These are phyloP conservation scores for Fusarium redolens DNA, from an alignment of 2,329 filamentous ascomycete species.

Conservation along the genomic window DNA sequence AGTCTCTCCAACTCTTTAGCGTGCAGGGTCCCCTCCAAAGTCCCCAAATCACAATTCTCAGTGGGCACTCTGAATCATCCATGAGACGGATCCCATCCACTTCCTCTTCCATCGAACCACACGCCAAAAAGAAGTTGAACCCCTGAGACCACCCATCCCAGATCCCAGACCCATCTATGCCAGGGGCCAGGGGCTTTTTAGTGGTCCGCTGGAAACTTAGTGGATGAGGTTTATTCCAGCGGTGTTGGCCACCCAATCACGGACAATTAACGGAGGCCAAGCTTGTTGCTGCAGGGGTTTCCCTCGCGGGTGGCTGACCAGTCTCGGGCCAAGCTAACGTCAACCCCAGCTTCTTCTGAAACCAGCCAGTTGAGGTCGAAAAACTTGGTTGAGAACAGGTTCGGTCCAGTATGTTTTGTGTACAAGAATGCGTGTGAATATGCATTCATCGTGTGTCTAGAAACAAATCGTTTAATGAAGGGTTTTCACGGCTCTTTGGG, in stretches of 20 bases:
- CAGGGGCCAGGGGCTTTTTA: conserved; percentile 23
- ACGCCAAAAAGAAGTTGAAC: conserved; percentile 20
- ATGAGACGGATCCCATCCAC: conserved; percentile 12
- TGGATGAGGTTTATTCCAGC: neutral
- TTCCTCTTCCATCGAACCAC: conserved; percentile 30
- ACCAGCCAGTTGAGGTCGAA: conserved; percentile 23
- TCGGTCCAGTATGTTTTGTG: neutral
- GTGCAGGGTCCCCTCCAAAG: conserved; percentile 4
- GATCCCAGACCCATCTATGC: conserved; percentile 19
- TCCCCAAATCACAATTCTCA: conserved; percentile 1
- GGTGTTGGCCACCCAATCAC: conserved; percentile 7
- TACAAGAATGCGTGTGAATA: neutral
- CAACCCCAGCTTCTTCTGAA: conserved; percentile 44
- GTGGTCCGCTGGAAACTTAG: neutral
- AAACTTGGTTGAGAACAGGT: conserved; percentile 15
- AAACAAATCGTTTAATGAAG: neutral
- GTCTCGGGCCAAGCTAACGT: conserved; percentile 20
- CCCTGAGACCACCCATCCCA: conserved; percentile 35
- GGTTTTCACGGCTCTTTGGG: neutral
- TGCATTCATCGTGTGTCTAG: neutral
- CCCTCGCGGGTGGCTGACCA: conserved; percentile 27
- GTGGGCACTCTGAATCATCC: conserved; percentile 18
- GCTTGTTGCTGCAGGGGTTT: conserved; percentile 29
- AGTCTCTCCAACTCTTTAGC: conserved; percentile 12
- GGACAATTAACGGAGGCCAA: neutral